Conservation (phyloP, 768 basidiomycete genomes). For the Suillus fuscotomentosus region DNA sequence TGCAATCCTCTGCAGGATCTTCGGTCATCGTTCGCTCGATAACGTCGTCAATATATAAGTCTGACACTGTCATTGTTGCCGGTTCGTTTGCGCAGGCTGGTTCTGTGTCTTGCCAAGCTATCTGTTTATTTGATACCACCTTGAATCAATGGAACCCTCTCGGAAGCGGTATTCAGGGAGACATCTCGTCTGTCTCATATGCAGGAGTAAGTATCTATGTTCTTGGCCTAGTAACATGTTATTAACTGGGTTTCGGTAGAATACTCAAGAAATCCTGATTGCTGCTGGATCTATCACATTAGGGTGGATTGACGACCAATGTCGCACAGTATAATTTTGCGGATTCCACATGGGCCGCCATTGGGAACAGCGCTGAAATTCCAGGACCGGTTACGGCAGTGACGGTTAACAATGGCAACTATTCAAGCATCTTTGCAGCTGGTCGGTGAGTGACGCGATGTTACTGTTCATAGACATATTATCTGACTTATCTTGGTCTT, state of each 20-base stretch:
- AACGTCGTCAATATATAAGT: conserved; percentile 55
- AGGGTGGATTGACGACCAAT: conserved; percentile 62
- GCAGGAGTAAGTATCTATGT: conserved; percentile 61
- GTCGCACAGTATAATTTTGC: conserved; percentile 71
- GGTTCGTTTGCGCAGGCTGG: conserved; percentile 88
- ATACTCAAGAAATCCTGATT: conserved; percentile 64
- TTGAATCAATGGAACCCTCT: conserved; percentile 79
- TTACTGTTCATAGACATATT: neutral
- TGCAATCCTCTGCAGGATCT: conserved; percentile 55
- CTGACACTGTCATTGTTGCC: conserved; percentile 71
- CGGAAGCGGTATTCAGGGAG: conserved; percentile 79
- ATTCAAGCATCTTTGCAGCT: conserved; percentile 85
- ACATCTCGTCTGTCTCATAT: conserved; percentile 74
- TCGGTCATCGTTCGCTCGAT: conserved; percentile 71
- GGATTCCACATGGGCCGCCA: conserved; percentile 71
- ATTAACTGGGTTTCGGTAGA: conserved; percentile 37
- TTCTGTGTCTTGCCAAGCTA: conserved; percentile 65
- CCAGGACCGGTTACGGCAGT: conserved; percentile 92
- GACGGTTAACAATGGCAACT: conserved; percentile 78
- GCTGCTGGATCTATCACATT: conserved; percentile 78
- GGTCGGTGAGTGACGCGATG: conserved; percentile 59
- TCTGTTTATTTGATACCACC: conserved; percentile 72
- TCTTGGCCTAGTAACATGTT: neutral
- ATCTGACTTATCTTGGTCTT: neutral
- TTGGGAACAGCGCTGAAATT: conserved; percentile 59